A percentile compares a stretch with the other conserved stretches of the same genome.
Evolutionary conservation across 2,329 filamentous ascomycete species (phyloP).

Genomic region (Colletotrichum neosansevieriae): DNA sequence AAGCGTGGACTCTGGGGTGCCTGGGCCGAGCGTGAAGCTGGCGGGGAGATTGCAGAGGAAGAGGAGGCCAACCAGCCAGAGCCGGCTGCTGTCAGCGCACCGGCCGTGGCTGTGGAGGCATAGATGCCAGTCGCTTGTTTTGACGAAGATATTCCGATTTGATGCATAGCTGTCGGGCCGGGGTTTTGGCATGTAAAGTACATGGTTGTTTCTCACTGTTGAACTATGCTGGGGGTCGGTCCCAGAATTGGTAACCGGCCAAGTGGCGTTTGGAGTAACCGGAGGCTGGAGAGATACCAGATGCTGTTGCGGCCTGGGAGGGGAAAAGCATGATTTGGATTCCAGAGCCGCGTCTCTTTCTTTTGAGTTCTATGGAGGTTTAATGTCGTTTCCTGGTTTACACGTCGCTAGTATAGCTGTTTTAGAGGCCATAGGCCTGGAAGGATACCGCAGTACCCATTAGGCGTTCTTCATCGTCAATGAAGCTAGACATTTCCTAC

Average conservation of each 20-base stretch:
- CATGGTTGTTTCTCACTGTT: conserved; percentile 40
- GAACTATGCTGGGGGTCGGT: conserved; percentile 33
- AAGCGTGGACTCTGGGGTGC: conserved; percentile 97
- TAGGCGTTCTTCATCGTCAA: conserved; percentile 25
- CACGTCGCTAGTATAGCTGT: conserved; percentile 34
- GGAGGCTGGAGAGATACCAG: conserved; percentile 42
- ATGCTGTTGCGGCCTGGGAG: conserved; percentile 39
- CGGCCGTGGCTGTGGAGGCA: conserved; percentile 53
- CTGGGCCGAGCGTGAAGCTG: conserved; percentile 86
- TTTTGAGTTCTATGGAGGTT: conserved; percentile 29
- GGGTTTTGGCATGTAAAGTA: conserved; percentile 39
- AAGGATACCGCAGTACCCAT: conserved; percentile 32
- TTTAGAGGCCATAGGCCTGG: conserved; percentile 24
- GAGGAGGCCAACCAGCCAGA: conserved; percentile 55
- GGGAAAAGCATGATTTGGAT: conserved; percentile 38
- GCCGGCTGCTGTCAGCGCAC: conserved; percentile 43
- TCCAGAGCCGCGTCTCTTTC: conserved; percentile 32
- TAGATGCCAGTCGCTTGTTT: conserved; percentile 40
- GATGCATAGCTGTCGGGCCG: conserved; percentile 39
- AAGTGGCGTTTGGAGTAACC: conserved; percentile 43
- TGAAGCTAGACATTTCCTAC: conserved; percentile 29
- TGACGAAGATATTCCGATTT: conserved; percentile 34
- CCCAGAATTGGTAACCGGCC: conserved; percentile 38
- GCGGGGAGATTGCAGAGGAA: conserved; percentile 69
- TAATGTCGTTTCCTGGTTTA: conserved; percentile 24